phyloP scores from a whole-genome alignment of 768 basidiomycete genomes.

The Calvatia gigantea region DNA sequence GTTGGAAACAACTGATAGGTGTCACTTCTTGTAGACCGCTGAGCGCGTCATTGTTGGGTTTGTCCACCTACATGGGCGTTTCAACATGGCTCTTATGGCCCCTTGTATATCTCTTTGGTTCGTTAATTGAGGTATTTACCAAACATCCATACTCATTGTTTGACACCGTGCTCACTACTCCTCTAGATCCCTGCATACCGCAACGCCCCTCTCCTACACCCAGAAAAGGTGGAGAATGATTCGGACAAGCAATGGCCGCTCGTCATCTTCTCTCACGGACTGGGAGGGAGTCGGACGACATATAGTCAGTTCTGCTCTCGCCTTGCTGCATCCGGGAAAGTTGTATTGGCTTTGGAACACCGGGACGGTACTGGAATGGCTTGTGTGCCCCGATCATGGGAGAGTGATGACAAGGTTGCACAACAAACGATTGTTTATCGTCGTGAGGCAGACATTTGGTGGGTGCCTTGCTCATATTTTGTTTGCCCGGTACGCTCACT shows the following conservation, averaged over 20 bases:
- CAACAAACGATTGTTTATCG: slow-evolving; percentile 45
- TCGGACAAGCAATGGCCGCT: slow-evolving; percentile 58
- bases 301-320: slow-evolving; percentile 75
- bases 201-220: slow-evolving; percentile 51
- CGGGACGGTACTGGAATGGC: slow-evolving; percentile 74
- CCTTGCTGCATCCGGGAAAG: slow-evolving; percentile 73
- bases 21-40: slow-evolving; percentile 33
- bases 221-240: slow-evolving; percentile 13
- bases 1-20: not conserved
- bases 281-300: slow-evolving; percentile 67
- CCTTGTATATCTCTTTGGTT: slow-evolving; percentile 47
- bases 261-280: slow-evolving; percentile 82
- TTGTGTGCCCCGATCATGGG: slow-evolving; percentile 35
- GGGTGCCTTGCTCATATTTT: slow-evolving; percentile 17
- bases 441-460: slow-evolving; percentile 54
- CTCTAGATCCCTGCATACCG: slow-evolving; percentile 53
- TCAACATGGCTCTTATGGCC: slow-evolving; percentile 46
- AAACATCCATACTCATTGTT: not conserved
- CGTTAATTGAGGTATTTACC: slow-evolving; percentile 38
- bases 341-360: slow-evolving; percentile 83
- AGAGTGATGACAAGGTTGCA: slow-evolving; percentile 22
- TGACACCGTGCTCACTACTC: not conserved
- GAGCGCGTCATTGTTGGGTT: slow-evolving; percentile 43
- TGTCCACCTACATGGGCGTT: slow-evolving; percentile 44
- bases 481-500: not conserved